A percentile compares a stretch with the other conserved stretches of the same genome.
Conservation (phyloP, 768 basidiomycete species). For the Russula griseocarnosa region DNA sequence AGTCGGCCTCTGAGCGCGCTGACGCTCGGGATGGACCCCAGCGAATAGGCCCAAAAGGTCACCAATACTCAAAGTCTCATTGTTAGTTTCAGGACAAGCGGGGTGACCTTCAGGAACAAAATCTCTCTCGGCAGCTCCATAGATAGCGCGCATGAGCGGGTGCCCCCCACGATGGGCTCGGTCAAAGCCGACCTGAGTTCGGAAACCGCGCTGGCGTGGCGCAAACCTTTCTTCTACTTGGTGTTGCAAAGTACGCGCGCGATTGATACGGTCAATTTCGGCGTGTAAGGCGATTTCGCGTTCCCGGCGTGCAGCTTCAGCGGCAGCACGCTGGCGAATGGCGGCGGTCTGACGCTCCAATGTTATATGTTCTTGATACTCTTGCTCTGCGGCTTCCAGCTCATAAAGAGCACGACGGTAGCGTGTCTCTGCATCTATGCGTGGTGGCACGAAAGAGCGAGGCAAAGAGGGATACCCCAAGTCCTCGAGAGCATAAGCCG, state of each 20-base stretch:
- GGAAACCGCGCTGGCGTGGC: neutral
- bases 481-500: neutral
- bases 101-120: neutral
- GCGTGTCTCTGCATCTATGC: slow-evolving; percentile 9
- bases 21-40: neutral
- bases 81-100: neutral
- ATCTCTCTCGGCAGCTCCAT: neutral
- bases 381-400: slow-evolving; percentile 24
- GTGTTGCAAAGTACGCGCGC: neutral
- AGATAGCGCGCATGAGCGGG: neutral
- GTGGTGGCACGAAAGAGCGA: neutral
- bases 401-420: slow-evolving; percentile 25
- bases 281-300: slow-evolving; percentile 7
- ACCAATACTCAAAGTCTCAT: neutral
- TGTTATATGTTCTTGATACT: slow-evolving; percentile 13
- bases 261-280: slow-evolving; percentile 6
- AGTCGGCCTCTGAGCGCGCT: neutral
- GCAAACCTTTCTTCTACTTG: neutral
- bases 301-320: slow-evolving; percentile 4
- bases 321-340: slow-evolving; percentile 7
- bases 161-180: neutral
- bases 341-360: slow-evolving; percentile 9
- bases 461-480: neutral
- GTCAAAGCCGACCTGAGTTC: neutral
- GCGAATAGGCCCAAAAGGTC: neutral